A percentile compares a stretch with the other conserved stretches of the same genome.
These are phyloP conservation scores for Auriculariales sp. DNA, from an alignment of 768 basidiomycete genomes.

Conservation along the genomic window DNA sequence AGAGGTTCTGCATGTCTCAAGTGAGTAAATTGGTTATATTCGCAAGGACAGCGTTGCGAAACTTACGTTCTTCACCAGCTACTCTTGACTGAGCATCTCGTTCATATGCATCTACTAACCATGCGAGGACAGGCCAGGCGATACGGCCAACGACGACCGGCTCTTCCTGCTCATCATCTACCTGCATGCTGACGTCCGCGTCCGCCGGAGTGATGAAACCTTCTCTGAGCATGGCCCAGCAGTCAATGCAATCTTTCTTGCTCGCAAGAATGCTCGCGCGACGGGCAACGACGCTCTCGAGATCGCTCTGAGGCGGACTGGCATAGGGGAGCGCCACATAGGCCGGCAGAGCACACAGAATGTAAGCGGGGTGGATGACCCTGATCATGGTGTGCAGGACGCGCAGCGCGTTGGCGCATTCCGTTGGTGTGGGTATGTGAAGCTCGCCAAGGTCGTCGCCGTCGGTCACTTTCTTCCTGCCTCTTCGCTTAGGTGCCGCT, in stretches of 20 bases:
- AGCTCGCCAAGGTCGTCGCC: not conserved
- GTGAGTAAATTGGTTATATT: not conserved
- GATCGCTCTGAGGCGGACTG: not conserved
- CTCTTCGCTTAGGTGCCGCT: not conserved
- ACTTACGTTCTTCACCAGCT: not conserved
- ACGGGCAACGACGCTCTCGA: not conserved
- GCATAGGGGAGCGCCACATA: not conserved
- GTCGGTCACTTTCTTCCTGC: not conserved
- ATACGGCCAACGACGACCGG: not conserved
- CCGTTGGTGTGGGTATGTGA: not conserved
- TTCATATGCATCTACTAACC: not conserved
- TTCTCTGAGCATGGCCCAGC: not conserved
- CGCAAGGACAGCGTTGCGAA: not conserved
- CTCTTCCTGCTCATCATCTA: not conserved
- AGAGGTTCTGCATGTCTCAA: not conserved
- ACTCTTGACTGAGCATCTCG: not conserved
- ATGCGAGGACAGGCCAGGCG: not conserved
- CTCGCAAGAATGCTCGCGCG: not conserved
- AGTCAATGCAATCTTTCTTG: not conserved
- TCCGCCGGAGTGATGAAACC: not conserved
- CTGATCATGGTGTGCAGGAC: not conserved
- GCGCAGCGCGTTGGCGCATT: not conserved
- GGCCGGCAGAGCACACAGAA: not conserved
- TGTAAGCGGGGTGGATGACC: not conserved
- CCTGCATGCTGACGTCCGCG: not conserved